These are phyloP conservation scores for Symbiodinium pilosum DNA, from an alignment of 73 alveolate species.

Conservation along the genomic window DNA sequence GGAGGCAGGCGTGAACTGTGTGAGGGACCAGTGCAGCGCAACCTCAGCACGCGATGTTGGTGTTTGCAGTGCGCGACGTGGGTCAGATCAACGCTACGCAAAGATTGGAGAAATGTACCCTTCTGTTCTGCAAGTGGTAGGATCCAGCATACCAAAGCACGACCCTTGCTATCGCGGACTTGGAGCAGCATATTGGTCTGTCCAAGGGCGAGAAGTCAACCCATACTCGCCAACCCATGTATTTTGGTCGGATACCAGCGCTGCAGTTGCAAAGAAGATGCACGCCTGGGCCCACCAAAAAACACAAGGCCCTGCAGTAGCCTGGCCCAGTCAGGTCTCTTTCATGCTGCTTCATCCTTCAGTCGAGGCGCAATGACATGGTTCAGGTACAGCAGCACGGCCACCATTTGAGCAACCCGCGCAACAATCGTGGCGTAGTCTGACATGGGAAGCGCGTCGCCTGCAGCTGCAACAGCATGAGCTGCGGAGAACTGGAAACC, in stretches of 20 bases:
- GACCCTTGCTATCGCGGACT: background rate
- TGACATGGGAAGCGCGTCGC: slow-evolving; percentile 86
- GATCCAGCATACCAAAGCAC: no score
- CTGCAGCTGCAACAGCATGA: background rate
- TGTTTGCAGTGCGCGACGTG: no score
- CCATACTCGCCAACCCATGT: slow-evolving; percentile 39
- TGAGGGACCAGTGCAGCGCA: slow-evolving; percentile 83
- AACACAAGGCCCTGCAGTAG: no score
- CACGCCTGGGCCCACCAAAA: slow-evolving; percentile 89
- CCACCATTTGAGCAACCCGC: slow-evolving; percentile 69
- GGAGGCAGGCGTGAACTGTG: slow-evolving; percentile 89
- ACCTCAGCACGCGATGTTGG: slow-evolving; percentile 21
- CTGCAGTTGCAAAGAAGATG: slow-evolving; percentile 68
- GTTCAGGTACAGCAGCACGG: slow-evolving; percentile 49
- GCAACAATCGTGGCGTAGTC: slow-evolving; percentile 84
- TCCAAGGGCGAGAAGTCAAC: slow-evolving; percentile 13
- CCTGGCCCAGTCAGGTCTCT: no score
- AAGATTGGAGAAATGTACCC: no score
- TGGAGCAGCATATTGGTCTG: slow-evolving; percentile 39
- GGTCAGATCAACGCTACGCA: no score
- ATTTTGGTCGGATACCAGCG: background rate
- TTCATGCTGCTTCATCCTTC: background rate
- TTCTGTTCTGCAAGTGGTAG: no score
- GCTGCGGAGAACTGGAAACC: background rate
- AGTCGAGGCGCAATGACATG: slow-evolving; percentile 75